Evolutionary conservation across 192 early-diverging fungal genomes (phyloP).

Genomic region (Diversispora epigaea): DNA sequence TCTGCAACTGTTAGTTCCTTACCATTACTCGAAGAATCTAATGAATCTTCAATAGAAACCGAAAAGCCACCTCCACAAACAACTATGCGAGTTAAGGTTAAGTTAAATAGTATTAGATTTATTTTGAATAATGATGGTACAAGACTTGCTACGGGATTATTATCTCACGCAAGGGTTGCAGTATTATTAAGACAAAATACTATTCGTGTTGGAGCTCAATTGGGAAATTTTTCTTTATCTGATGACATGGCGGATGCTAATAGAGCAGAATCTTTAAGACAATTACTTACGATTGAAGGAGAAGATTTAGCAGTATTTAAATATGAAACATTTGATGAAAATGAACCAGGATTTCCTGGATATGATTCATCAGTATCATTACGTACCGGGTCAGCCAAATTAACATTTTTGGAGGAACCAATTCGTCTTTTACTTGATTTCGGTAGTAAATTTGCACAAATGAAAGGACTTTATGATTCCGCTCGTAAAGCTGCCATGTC

Average conservation of each 20-base stretch:
- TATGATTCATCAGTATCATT: conserved; percentile 80
- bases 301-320: conserved; percentile 85
- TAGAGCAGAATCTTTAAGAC: conserved; percentile 30
- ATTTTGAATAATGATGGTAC: conserved; percentile 79
- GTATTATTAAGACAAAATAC: conserved; percentile 61
- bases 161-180: conserved; percentile 70
- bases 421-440: conserved; percentile 72
- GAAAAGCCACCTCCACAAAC: conserved; percentile 39
- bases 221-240: conserved; percentile 68
- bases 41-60: background rate
- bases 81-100: conserved; percentile 76
- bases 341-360: conserved; percentile 66
- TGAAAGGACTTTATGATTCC: conserved; percentile 86
- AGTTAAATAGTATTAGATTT: conserved; percentile 77
- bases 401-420: conserved; percentile 79
- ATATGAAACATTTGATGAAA: conserved; percentile 77
- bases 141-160: conserved; percentile 69
- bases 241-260: conserved; percentile 53
- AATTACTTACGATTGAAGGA: conserved; percentile 82
- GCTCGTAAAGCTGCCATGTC: conserved; percentile 82
- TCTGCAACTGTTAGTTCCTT: conserved; percentile 23
- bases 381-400: conserved; percentile 73
- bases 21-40: conserved; percentile 5
- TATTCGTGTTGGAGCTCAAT: conserved; percentile 63
- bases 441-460: conserved; percentile 81